Conservation (phyloP, 148 eudicot species). For the Rhododendron kiyosumense region DNA sequence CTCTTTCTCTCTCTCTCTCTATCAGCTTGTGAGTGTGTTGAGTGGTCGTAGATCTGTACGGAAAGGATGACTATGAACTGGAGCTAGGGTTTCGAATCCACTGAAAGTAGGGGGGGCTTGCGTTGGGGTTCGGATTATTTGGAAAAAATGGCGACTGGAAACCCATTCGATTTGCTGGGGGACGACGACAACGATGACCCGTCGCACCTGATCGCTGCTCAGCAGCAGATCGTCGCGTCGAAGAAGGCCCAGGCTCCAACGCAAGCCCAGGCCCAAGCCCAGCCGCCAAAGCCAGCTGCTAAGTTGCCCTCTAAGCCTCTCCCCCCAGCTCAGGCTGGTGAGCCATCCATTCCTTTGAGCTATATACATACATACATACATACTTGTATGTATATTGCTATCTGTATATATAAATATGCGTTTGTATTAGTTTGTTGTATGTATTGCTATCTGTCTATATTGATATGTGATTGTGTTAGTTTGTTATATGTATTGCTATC, state of each 20-base stretch:
- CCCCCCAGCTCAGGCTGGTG: constrained; percentile 74
- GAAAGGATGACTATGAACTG: constrained; percentile 6
- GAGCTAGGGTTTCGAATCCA: constrained; percentile 2
- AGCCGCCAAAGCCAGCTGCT: constrained; percentile 17
- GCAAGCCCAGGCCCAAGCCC: constrained; percentile 20
- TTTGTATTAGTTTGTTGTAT: neutral
- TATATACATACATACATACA: neutral
- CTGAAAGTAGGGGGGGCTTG: constrained; percentile 10
- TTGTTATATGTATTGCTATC: neutral
- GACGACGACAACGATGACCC: constrained; percentile 69
- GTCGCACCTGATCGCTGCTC: constrained; percentile 42
- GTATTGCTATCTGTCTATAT: neutral
- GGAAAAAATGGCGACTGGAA: constrained; percentile 46
- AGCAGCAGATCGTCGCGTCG: constrained; percentile 31
- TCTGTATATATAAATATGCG: neutral
- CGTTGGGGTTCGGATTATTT: neutral
- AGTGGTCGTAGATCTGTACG: constrained; percentile 6
- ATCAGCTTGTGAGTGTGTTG: neutral
- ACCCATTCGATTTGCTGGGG: constrained; percentile 79
- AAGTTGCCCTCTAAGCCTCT: constrained; percentile 59
- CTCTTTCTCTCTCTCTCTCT: neutral
- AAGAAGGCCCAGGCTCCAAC: constrained; percentile 36
- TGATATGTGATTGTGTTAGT: neutral
- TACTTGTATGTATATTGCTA: neutral
- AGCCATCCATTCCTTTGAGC: constrained; percentile 1